phyloP scores from a whole-genome alignment of 2,329 filamentous ascomycete genomes.

The Clarireedia homoeocarpa region DNA sequence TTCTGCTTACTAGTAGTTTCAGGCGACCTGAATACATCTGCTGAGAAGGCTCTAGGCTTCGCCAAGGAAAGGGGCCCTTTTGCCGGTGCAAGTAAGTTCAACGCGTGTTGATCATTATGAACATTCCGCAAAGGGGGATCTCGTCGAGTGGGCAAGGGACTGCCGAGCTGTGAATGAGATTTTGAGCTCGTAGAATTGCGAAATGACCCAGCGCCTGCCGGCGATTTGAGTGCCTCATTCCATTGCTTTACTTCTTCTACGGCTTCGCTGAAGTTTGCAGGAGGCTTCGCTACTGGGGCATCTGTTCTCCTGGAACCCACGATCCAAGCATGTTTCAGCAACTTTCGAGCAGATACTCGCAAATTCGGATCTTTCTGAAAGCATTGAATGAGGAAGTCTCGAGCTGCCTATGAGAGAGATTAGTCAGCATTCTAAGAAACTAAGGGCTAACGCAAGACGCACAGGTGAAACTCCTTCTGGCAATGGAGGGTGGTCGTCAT shows the following conservation, averaged over 20 bases:
- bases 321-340: constrained; percentile 94
- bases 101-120: constrained; percentile 35
- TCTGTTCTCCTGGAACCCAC: constrained; percentile 78
- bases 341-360: constrained; percentile 85
- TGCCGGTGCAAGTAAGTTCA: constrained; percentile 42
- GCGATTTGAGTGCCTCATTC: constrained; percentile 93
- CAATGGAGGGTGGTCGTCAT: constrained; percentile 93
- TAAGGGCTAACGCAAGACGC: constrained; percentile 29
- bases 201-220: constrained; percentile 48
- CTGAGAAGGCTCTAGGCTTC: constrained; percentile 46
- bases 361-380: constrained; percentile 98
- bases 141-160: constrained; percentile 27
- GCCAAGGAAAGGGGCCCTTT: constrained; percentile 53
- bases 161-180: constrained; percentile 37
- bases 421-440: background rate
- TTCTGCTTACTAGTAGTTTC: constrained; percentile 46
- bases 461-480: constrained; percentile 93
- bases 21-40: constrained; percentile 54
- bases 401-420: constrained; percentile 58
- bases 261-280: constrained; percentile 86
- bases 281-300: constrained; percentile 73
- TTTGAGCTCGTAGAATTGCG: constrained; percentile 53
- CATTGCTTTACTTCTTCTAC: constrained; percentile 97
- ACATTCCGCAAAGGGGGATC: constrained; percentile 31
- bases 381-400: constrained; percentile 98